phyloP scores from a whole-genome alignment of 441 rosid genomes.

The Gossypium gossypioides region DNA sequence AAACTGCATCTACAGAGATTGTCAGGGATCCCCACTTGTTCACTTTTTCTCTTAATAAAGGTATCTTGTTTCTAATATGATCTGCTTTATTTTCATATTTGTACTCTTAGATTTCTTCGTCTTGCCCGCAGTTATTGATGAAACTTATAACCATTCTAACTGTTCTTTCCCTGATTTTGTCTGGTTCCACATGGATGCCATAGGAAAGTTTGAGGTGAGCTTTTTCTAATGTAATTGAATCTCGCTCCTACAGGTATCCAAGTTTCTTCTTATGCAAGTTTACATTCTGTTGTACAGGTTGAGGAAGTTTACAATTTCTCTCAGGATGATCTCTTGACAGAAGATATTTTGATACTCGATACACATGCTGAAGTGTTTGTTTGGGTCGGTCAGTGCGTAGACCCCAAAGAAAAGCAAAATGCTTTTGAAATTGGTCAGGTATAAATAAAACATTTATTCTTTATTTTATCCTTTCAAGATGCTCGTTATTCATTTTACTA shows the following conservation, averaged over 20 bases:
- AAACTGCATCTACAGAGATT: conserved; percentile 50
- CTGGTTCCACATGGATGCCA: conserved; percentile 35
- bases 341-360: conserved; percentile 84
- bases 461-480: not conserved
- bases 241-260: conserved; percentile 8
- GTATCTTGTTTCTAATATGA: conserved; percentile 27
- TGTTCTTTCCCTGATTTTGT: conserved; percentile 26
- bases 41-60: conserved; percentile 58
- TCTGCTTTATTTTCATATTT: not conserved
- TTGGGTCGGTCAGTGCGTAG: conserved; percentile 91
- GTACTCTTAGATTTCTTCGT: conserved; percentile 2
- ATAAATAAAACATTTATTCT: conserved; percentile 12
- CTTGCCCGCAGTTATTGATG: conserved; percentile 7
- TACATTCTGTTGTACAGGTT: conserved; percentile 39
- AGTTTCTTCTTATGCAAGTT: conserved; percentile 15
- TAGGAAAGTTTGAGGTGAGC: conserved; percentile 96
- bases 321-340: conserved; percentile 94
- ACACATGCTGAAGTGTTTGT: conserved; percentile 92
- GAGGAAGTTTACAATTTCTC: conserved; percentile 84
- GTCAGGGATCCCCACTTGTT: conserved; percentile 84
- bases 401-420: conserved; percentile 76
- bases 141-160: conserved; percentile 35
- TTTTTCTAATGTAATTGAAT: conserved; percentile 17
- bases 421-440: conserved; percentile 93
- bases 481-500: conserved; percentile 17